Percentiles rank a stretch among this genome's conserved stretches.
phyloP scores from a whole-genome alignment of 1,139 yeast species.

The Pichia sp. region DNA sequence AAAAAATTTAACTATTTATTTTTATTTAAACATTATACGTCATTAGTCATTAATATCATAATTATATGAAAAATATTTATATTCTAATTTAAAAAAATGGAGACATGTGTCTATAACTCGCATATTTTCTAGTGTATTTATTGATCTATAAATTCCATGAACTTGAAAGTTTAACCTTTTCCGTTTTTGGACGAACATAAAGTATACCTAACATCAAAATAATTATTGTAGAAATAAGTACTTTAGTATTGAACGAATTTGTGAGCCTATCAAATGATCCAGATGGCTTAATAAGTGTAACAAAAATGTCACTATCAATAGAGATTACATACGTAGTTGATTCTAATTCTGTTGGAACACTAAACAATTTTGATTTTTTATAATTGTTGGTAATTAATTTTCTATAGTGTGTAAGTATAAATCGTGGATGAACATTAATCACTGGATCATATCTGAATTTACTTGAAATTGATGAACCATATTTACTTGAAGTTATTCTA shows the following conservation, averaged over 20 bases:
- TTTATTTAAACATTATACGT: neutral
- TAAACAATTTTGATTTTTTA: conserved; percentile 23
- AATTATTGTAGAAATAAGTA: conserved; percentile 55
- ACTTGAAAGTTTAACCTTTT: neutral
- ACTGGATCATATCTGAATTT: conserved; percentile 50
- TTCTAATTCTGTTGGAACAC: conserved; percentile 68
- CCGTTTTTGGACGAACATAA: conserved; percentile 8
- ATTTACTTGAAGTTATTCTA: conserved; percentile 3
- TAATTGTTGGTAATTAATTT: neutral
- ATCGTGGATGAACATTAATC: conserved; percentile 34
- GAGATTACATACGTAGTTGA: conserved; percentile 72
- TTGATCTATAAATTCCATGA: conserved; percentile 6
- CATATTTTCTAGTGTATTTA: neutral
- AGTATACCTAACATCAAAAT: conserved; percentile 41
- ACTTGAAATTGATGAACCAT: conserved; percentile 3
- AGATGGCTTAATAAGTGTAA: conserved; percentile 75
- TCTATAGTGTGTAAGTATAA: conserved; percentile 19
- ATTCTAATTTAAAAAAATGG: neutral
- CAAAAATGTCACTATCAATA: conserved; percentile 57
- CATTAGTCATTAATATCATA: neutral
- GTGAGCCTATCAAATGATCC: conserved; percentile 67
- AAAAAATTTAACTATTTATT: neutral
- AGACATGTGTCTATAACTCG: neutral
- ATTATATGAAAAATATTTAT: neutral
- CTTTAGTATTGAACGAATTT: conserved; percentile 58